Conservation (phyloP, 208 protist species). For the Crithidia fasciculata region DNA sequence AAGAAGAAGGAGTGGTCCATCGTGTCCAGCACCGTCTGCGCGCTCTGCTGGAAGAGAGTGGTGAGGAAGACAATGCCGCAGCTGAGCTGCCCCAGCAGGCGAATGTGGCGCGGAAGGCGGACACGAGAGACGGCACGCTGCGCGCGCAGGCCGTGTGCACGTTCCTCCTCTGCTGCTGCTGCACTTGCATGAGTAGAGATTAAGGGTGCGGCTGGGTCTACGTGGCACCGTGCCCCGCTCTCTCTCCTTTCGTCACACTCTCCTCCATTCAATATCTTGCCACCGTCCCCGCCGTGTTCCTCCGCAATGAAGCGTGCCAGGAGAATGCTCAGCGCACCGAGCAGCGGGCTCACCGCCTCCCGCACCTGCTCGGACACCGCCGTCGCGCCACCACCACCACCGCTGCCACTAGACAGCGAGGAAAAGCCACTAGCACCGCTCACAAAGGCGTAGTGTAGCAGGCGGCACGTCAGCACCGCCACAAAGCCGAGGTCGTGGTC, state of each 20-base stretch:
- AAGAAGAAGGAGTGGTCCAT: conserved; percentile 73
- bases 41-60: conserved; percentile 41
- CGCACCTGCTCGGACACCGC: conserved; percentile 9
- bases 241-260: too few species aligned
- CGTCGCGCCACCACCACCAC: neutral
- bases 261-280: neutral
- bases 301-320: conserved; percentile 45
- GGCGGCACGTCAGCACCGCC: conserved; percentile 22
- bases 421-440: neutral
- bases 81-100: conserved; percentile 44
- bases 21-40: conserved; percentile 38
- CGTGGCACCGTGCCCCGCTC: too few species aligned
- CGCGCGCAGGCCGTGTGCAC: neutral
- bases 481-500: conserved; percentile 34
- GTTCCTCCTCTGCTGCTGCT: neutral
- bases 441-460: conserved; percentile 29
- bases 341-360: conserved; percentile 16
- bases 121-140: neutral
- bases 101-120: conserved; percentile 14
- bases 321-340: conserved; percentile 35
- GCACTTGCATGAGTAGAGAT: neutral
- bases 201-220: neutral
- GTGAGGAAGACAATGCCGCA: conserved; percentile 55
- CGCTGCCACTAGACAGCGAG: neutral
- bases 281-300: conserved; percentile 3